Base-by-base conservation (phyloP, 805 yeast genomes). In the Hanseniaspora thailandica region DNA sequence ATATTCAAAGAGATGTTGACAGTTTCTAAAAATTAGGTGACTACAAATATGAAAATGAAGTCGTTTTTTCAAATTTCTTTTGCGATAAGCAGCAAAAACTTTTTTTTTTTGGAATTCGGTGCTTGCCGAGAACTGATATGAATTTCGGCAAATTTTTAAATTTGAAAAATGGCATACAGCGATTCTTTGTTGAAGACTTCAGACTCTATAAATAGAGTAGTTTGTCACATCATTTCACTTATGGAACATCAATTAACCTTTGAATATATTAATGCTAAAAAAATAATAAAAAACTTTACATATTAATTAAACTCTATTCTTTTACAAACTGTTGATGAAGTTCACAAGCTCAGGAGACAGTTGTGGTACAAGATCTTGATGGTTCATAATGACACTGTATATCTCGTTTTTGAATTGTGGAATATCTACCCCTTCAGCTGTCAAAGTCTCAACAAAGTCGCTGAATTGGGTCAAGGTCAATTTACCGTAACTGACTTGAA, bases 401-500 rank as follows among this genome's bases (percentile, higher is more conserved):
- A 67, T 40, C 34, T 66, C 69, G 35, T 62, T 62, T 9, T 61
- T 59, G 48, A 66, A 61, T n/a, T 59, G 59, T 3, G 59, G 50
- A 3, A 62, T 56, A 31, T 67, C 69, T 1, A 66, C 66, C 48
- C 63, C 61, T 6, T 46, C 54, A 12, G 38, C 19, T 3, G 63
- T 58, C 28, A 66, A 50, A 5, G 69, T 69, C 23, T 55, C 56
- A 5, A 66, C 55, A 3, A 64, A 55, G 19, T 60, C 62, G n/a
- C 56, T 57, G 25, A 64, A 41, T 38, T 45, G 45, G n/a, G 12
- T 22, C 13, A 44, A 30, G 3, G 38, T 31, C 7, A 45, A 6
- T 4, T 34, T 47, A 7, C n/a, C 39, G 12, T 46, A 36, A 22
- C 30, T 34, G 12, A 56, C 58, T 39, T 66, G 72, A 17, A 90